phyloP scores from a whole-genome alignment of 768 basidiomycete species.

The Naematelia encephala region DNA sequence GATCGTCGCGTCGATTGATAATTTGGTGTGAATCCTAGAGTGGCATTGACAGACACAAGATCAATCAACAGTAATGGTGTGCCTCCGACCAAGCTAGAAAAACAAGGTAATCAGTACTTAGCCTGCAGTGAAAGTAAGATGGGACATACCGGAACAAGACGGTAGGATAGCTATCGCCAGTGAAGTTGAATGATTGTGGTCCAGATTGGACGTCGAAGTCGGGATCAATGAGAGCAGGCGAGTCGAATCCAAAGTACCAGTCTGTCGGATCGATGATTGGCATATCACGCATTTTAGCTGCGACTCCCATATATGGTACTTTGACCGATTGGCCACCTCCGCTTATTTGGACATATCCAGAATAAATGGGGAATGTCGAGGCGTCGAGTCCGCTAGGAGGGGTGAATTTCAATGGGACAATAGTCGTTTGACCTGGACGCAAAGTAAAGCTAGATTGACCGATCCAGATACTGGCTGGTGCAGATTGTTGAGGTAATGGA shows the following conservation, averaged over 20 bases:
- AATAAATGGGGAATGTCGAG: conserved; percentile 59
- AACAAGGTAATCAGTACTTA: not conserved
- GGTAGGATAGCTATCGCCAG: conserved; percentile 29
- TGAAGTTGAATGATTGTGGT: conserved; percentile 34
- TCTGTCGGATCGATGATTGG: conserved; percentile 44
- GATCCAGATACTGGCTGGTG: conserved; percentile 56
- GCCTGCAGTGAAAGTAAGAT: not conserved
- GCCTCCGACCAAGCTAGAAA: conserved; percentile 35
- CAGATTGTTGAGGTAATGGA: conserved; percentile 54
- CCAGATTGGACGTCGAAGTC: conserved; percentile 20
- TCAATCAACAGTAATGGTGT: conserved; percentile 40
- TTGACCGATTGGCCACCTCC: conserved; percentile 23
- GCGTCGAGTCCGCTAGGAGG: conserved; percentile 55
- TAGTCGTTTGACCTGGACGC: conserved; percentile 30
- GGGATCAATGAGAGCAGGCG: conserved; percentile 32
- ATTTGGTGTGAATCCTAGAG: conserved; percentile 40
- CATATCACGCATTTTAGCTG: conserved; percentile 44
- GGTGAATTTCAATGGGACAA: conserved; percentile 55
- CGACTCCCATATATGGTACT: conserved; percentile 49
- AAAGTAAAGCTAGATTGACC: conserved; percentile 55
- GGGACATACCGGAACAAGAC: conserved; percentile 17
- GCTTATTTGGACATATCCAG: conserved; percentile 57
- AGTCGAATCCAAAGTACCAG: conserved; percentile 31
- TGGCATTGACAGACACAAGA: conserved; percentile 35
- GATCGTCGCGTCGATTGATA: conserved; percentile 16